These are phyloP conservation scores for Pseudonitzschia multistriata DNA, from an alignment of 108 stramenopile genomes.

Conservation along the genomic window DNA sequence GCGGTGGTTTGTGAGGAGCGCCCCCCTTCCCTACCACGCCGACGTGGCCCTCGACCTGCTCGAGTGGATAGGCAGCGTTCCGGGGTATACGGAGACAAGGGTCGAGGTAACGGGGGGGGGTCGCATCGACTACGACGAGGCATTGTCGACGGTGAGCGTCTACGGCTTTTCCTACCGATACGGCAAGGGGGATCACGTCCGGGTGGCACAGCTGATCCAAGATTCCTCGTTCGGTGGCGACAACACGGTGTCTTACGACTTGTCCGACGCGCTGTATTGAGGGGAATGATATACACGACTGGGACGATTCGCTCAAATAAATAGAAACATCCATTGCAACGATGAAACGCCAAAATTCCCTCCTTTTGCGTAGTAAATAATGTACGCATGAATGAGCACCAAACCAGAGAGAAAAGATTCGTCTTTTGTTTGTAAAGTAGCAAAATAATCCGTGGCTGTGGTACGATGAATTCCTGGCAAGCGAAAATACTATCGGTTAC, in stretches of 20 bases:
- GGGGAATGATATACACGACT: too few species aligned
- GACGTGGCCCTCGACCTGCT: conserved; percentile 64
- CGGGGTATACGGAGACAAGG: conserved; percentile 34
- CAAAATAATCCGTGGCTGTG: too few species aligned
- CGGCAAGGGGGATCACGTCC: conserved; percentile 52
- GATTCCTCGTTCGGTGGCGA: neutral
- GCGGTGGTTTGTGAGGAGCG: conserved; percentile 67
- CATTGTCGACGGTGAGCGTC: conserved; percentile 37
- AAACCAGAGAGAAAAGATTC: too few species aligned
- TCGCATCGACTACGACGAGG: conserved; percentile 51
- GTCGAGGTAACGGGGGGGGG: conserved; percentile 66
- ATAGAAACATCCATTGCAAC: too few species aligned
- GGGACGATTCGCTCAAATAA: too few species aligned
- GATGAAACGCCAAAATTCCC: too few species aligned
- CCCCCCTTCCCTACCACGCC: conserved; percentile 68
- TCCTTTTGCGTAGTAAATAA: too few species aligned
- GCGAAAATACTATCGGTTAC: too few species aligned
- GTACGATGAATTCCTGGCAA: too few species aligned
- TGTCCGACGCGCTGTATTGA: conserved; percentile 13
- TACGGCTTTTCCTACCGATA: conserved; percentile 73
- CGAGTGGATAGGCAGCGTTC: conserved; percentile 34
- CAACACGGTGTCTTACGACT: neutral
- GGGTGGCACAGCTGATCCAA: conserved; percentile 31
- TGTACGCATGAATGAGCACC: too few species aligned
- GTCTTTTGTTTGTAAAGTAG: too few species aligned